Evolutionary conservation across 257 asterid genomes (phyloP), one percentile per base, ranked within the genome.

Genomic region (Petunia axillaris): DNA sequence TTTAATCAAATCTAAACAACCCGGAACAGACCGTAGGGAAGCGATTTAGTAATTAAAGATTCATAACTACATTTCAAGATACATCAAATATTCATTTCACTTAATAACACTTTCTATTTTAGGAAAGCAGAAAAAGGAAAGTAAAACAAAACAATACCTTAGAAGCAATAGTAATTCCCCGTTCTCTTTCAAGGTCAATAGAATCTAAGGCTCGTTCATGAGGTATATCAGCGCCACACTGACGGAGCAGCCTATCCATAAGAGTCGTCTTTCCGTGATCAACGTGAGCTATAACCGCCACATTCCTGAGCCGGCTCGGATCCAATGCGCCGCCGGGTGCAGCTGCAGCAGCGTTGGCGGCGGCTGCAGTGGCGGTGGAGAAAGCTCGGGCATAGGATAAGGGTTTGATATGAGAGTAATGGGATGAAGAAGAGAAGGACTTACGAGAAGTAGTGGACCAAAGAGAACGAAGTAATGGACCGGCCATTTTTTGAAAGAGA

Each of bases 201-300:
- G 97, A 92, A 81, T 96, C 99, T 70, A 96, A 86, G 54, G 98
- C 97, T 44, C 99, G 93, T 80, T 95, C 99, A 83, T 93, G 98
- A 37, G 97, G 98, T 74, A 95, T 87, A 85, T 96, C 98, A 14
- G 98, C 97, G 55, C 99, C 99, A 79, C 99, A 96, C 89, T 94
- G 99, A 37, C 99, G 93, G 78, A 96, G 95, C 75, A 96, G 92
- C 83, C 99, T 89, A 81, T 96, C 98, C 99, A 96, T 96, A 80
- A 96, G 97, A 7, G 98, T 96, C 57, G 99, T 96, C 88, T 96
- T 93, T 15, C 99, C 99, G 80, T 96, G 99, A 84, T 96, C 99
- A 3, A 96, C 99, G 73, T 94, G 99, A 55, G 98, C 99, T 63
- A 96, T 96, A 54, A 96, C 99, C 3, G 99, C 98, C 4, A 96